Conservation (phyloP, 2,329 filamentous ascomycete genomes). For the Aspergillus tanneri region DNA sequence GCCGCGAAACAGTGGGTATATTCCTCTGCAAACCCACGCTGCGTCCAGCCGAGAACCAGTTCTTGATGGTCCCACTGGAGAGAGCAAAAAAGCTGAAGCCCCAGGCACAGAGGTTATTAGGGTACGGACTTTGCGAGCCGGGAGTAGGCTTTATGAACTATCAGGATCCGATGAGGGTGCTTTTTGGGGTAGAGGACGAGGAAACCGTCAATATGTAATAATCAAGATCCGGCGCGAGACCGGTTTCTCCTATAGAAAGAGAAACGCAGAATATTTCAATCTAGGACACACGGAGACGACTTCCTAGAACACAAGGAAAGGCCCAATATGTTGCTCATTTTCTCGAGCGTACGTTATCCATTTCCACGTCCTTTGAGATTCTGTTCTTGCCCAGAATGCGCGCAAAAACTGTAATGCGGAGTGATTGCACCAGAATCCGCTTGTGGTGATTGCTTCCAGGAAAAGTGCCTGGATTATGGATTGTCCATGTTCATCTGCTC, state of each 20-base stretch:
- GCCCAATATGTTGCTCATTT: conserved; percentile 7
- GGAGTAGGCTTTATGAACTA: conserved; percentile 39
- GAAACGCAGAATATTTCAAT: too few relatives aligned
- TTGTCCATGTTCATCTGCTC: conserved; percentile 1
- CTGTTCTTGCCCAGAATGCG: conserved; percentile 17
- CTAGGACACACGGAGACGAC: background rate
- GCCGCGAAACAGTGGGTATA: conserved; percentile 32
- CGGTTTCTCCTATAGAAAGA: too few relatives aligned
- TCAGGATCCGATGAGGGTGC: conserved; percentile 39
- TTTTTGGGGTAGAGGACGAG: conserved; percentile 40
- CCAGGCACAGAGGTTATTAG: conserved; percentile 33
- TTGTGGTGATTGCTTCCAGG: conserved; percentile 12
- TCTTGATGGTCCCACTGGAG: conserved; percentile 31
- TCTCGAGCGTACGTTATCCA: conserved; percentile 14
- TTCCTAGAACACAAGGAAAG: conserved; percentile 13
- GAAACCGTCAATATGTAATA: conserved; percentile 35
- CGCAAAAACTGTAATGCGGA: conserved; percentile 20
- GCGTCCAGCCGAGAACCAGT: conserved; percentile 39
- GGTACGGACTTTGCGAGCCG: conserved; percentile 36
- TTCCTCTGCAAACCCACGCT: conserved; percentile 38
- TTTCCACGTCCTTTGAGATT: conserved; percentile 17
- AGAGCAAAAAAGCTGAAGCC: conserved; percentile 32
- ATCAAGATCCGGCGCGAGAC: background rate
- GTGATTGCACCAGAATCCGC: conserved; percentile 20
- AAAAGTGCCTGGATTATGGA: conserved; percentile 8